Evolutionary conservation across 805 yeast species (phyloP).

Genomic region (Wickerhamiella kurtzmanii): DNA sequence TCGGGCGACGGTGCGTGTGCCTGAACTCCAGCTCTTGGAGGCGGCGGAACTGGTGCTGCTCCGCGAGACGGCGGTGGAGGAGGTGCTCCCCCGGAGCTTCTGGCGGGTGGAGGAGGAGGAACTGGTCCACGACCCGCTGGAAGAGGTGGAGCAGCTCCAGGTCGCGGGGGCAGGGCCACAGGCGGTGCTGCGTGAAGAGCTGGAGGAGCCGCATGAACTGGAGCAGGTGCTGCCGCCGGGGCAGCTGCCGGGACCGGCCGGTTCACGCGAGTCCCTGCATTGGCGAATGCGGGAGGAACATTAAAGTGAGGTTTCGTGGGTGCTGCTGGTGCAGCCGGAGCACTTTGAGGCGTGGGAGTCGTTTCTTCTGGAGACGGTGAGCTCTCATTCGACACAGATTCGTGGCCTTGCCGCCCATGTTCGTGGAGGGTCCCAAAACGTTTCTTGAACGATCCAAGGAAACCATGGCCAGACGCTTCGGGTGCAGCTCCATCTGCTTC

Average conservation of each 20-base stretch:
- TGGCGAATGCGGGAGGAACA: background rate
- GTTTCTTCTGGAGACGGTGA: conserved; percentile 5
- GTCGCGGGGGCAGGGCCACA: conserved; percentile 3
- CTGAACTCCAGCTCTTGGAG: conserved; percentile 16
- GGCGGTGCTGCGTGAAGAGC: conserved; percentile 1
- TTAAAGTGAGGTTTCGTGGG: conserved; percentile 2
- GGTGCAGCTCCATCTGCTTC: background rate
- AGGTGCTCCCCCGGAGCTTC: conserved; percentile 3
- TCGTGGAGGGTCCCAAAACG: background rate
- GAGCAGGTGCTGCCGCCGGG: background rate
- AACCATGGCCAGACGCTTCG: background rate
- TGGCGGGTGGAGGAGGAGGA: conserved; percentile 5
- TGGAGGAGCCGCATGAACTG: background rate
- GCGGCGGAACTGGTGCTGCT: conserved; percentile 17
- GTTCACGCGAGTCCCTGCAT: background rate
- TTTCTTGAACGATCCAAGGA: background rate
- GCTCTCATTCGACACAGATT: background rate
- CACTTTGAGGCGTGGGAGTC: conserved; percentile 1
- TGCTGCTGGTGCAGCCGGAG: conserved; percentile 5
- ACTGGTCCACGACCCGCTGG: background rate
- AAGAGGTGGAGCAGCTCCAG: background rate
- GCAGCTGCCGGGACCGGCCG: conserved; percentile 7
- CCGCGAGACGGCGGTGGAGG: conserved; percentile 3
- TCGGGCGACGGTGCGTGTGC: conserved; percentile 17
- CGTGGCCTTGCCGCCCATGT: too few species aligned